A percentile compares a stretch with the other conserved stretches of the same genome.
Conservation (phyloP, 2,329 filamentous ascomycete species). For the Aplosporella prunicola region DNA sequence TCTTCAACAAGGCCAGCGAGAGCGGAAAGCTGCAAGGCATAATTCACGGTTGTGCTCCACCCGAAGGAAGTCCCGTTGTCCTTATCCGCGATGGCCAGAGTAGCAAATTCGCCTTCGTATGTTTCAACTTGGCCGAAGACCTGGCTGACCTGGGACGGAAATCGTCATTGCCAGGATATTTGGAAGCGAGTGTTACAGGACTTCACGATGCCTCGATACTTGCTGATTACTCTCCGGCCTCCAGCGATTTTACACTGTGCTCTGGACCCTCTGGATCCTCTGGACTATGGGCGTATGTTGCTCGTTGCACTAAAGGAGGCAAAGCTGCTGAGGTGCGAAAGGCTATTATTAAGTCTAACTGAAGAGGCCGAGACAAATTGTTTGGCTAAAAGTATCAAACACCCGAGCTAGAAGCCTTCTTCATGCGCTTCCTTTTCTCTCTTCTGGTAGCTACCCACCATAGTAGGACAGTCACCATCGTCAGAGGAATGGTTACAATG, state of each 20-base stretch:
- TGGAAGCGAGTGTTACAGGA: not conserved
- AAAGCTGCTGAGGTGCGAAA: not conserved
- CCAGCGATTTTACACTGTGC: not conserved
- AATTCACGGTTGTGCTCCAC: not conserved
- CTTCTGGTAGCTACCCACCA: constrained; percentile 4
- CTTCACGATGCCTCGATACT: not conserved
- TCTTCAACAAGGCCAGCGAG: not conserved
- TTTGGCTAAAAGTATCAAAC: not conserved
- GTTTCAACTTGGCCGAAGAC: not conserved
- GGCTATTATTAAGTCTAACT: not conserved
- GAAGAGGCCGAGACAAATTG: not conserved
- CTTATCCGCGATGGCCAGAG: constrained; percentile 1
- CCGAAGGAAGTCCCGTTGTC: not conserved
- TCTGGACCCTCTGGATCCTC: not conserved
- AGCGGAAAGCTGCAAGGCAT: not conserved
- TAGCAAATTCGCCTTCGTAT: not conserved
- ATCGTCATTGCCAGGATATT: not conserved
- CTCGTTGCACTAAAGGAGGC: not conserved
- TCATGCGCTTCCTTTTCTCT: constrained; percentile 2
- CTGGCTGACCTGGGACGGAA: not conserved
- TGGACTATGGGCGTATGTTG: not conserved
- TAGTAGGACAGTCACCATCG: constrained; percentile 1
- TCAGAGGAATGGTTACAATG: constrained; percentile 2
- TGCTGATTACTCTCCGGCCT: not conserved
- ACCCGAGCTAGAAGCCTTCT: not conserved